phyloP scores from a whole-genome alignment of 192 early-diverging fungal species.

The Mortierella claussenii region DNA sequence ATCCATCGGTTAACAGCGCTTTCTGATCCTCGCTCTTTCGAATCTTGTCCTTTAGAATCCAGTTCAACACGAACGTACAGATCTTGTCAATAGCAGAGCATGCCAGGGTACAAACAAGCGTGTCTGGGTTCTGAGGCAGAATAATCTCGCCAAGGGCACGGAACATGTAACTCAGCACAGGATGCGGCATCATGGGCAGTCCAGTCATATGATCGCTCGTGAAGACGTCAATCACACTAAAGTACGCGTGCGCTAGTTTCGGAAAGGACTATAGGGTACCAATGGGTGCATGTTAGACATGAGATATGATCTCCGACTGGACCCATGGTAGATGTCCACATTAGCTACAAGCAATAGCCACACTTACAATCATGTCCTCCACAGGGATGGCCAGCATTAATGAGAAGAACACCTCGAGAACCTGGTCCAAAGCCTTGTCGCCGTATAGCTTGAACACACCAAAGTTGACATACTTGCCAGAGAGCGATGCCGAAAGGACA shows the following conservation, averaged over 20 bases:
- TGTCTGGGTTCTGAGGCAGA: conserved; percentile 56
- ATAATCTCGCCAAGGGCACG: conserved; percentile 80
- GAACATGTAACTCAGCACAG: conserved; percentile 77
- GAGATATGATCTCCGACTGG: too few species aligned
- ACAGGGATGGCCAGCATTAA: conserved; percentile 80
- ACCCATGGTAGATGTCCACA: too few species aligned
- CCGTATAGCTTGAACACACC: conserved; percentile 91
- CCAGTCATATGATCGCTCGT: conserved; percentile 71
- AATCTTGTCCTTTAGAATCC: conserved; percentile 51
- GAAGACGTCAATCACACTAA: conserved; percentile 76
- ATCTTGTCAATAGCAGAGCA: conserved; percentile 80
- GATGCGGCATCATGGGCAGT: conserved; percentile 65
- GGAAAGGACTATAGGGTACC: conserved; percentile 65
- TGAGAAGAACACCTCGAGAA: conserved; percentile 70
- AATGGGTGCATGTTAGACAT: too few species aligned
- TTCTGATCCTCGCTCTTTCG: conserved; percentile 31
- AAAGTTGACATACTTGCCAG: conserved; percentile 90
- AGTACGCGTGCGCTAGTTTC: conserved; percentile 69
- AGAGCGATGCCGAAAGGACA: conserved; percentile 73
- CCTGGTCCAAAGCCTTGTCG: conserved; percentile 79
- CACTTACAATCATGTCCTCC: conserved; percentile 75
- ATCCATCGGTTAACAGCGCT: conserved; percentile 10
- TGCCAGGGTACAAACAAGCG: conserved; percentile 62
- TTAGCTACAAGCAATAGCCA: too few species aligned
- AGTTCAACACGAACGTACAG: conserved; percentile 73